A percentile compares a stretch with the other conserved stretches of the same genome.
These are phyloP conservation scores for Coniophora puteana DNA, from an alignment of 1,284 basidiomycete genomes.

Conservation along the genomic window DNA sequence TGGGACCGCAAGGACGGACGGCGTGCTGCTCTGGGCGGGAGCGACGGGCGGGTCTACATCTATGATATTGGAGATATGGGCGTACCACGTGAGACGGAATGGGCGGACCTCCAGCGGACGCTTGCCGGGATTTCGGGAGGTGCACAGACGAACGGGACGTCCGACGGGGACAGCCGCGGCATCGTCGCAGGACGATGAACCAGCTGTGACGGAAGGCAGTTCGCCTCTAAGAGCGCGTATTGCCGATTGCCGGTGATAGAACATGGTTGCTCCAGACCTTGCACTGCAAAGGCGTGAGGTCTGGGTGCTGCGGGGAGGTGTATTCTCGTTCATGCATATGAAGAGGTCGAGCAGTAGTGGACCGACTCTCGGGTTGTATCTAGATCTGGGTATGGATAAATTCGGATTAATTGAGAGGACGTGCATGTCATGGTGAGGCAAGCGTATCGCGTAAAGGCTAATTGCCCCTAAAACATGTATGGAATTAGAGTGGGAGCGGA, in stretches of 20 bases:
- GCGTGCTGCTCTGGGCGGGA: constrained; percentile 83
- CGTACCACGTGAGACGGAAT: constrained; percentile 81
- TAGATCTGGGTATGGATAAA: no score
- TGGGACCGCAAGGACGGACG: constrained; percentile 90
- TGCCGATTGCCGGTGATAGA: no score
- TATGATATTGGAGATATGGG: constrained; percentile 94
- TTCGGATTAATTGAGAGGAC: no score
- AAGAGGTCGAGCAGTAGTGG: no score
- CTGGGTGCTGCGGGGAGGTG: no score
- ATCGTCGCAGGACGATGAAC: constrained; percentile 45
- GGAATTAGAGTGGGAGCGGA: constrained; percentile 12
- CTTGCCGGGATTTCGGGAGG: constrained; percentile 55
- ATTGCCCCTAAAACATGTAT: constrained; percentile 1
- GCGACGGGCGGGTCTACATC: constrained; percentile 90
- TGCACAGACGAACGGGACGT: constrained; percentile 48
- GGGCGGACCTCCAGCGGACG: constrained; percentile 86
- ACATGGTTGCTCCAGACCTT: no score
- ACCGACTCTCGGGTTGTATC: no score
- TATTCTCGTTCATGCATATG: no score
- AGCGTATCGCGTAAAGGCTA: neutral
- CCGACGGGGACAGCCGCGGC: constrained; percentile 39
- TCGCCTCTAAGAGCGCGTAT: no score
- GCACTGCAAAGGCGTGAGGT: no score
- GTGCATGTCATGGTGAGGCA: no score
- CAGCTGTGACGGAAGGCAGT: no score